Percentiles rank a stretch among this genome's conserved stretches.
Evolutionary conservation across 2,329 filamentous ascomycete species (phyloP).

Genomic region (Aspergillus sp.): DNA sequence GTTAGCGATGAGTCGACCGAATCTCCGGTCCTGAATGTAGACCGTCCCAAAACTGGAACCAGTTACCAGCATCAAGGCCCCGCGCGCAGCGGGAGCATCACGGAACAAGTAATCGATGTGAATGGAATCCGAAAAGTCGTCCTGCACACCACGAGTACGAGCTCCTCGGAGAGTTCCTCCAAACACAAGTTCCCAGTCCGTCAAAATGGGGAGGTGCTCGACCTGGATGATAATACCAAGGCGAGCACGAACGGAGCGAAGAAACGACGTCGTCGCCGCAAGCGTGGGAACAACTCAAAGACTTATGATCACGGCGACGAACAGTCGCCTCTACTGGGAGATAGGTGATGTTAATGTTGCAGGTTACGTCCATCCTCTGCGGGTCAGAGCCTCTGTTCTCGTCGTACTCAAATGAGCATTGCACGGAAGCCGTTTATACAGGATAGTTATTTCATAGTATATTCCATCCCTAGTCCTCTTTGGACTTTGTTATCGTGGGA

Average conservation of each 20-base stretch:
- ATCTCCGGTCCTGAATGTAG: conserved; percentile 16
- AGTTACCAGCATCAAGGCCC: conserved; percentile 44
- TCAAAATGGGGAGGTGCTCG: conserved; percentile 12
- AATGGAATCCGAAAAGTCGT: conserved; percentile 74
- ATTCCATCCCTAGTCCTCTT: neutral
- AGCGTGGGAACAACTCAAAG: conserved; percentile 13
- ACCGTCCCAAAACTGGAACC: conserved; percentile 22
- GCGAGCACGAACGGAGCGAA: conserved; percentile 13
- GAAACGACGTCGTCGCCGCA: conserved; percentile 25
- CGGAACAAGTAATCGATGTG: conserved; percentile 72
- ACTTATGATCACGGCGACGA: conserved; percentile 7
- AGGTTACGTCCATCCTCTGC: conserved; percentile 13
- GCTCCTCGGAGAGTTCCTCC: conserved; percentile 38
- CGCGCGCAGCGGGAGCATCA: conserved; percentile 72
- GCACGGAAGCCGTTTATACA: neutral
- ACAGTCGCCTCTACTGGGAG: conserved; percentile 14
- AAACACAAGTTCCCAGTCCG: conserved; percentile 11
- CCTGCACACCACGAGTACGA: conserved; percentile 64
- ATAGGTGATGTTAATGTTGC: conserved; percentile 1
- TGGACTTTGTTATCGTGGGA: no score
- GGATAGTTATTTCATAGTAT: neutral
- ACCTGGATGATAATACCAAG: conserved; percentile 10
- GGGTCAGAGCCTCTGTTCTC: conserved; percentile 12
- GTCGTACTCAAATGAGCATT: neutral
- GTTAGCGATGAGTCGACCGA: conserved; percentile 23